Evolutionary conservation across 345 rosid genomes (phyloP).

Genomic region (Populus euphratica): DNA sequence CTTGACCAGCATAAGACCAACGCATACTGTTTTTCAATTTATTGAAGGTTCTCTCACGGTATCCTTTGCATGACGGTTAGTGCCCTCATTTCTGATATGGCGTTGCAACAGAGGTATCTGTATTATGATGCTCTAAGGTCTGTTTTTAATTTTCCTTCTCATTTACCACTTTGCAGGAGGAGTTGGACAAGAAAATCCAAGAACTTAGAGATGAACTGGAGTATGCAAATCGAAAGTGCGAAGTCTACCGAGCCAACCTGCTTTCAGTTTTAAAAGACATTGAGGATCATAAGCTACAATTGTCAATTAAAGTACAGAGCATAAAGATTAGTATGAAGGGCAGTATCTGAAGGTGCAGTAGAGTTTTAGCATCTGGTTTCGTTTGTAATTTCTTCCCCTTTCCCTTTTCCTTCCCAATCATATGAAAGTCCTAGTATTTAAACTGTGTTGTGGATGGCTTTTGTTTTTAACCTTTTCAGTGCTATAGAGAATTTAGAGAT

Average conservation of each 20-base stretch:
- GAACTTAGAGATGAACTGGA: conserved; percentile 36
- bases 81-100: not conserved
- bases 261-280: conserved; percentile 47
- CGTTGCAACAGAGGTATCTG: not conserved
- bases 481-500: not conserved
- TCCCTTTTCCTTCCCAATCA: not conserved
- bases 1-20: too few relatives aligned
- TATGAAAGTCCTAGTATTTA: not conserved
- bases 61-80: not conserved
- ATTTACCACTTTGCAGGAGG: conserved; percentile 33
- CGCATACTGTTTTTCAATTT: too few relatives aligned
- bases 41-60: too few relatives aligned
- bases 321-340: conserved; percentile 47
- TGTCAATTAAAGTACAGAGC: conserved; percentile 48
- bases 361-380: not conserved
- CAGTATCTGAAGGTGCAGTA: conserved; percentile 21
- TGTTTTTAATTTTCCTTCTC: not conserved
- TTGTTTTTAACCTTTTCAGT: not conserved
- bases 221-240: conserved; percentile 42
- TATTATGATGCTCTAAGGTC: not conserved
- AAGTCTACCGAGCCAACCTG: conserved; percentile 44
- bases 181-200: conserved; percentile 38
- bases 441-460: not conserved
- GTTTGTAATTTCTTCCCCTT: not conserved
- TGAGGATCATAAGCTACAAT: conserved; percentile 51